Base-by-base conservation (phyloP, 2,329 filamentous ascomycete genomes). In the Xylariaceae sp. region DNA sequence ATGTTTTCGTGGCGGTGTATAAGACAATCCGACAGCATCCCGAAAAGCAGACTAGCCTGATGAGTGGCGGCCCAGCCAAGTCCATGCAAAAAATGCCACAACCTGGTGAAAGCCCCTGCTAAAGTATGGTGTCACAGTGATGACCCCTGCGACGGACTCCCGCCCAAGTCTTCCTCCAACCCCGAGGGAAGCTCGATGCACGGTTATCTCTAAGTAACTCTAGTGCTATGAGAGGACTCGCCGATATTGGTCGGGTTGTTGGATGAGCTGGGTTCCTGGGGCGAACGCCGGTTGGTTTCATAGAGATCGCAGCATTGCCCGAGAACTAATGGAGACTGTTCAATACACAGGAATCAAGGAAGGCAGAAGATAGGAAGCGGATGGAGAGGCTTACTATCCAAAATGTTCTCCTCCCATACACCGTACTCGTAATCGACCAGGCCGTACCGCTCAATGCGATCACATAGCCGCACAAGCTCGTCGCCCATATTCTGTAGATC, bases 341-440 rank as follows among this genome's bases (percentile, higher is more conserved):
- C 61, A 65, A 63, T 64, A 61, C 48, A 55, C 30, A 45, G 13
- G n/a, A 51, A 34, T 35, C 23, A 17, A 10, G 17, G 51, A 35
- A 15, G 4, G 17, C 4, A 15, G n/a, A 37, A 42, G 47, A 17
- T 10, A 13, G 10, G 23, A 15, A 2, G 0, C 11, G 13, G 52
- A 1, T 13, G 17, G 42, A 37, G 54, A 52, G 23, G 81, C 89
- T 75, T 79, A 96, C 92, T 82, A 60, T 84, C 83, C 67, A 94
- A 84, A 67, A 97, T 97, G 70, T 90, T 86, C 71, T 97, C 92
- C 75, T 97, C 94, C 84, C 91, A 95, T 30, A 97, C 90, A 7
- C 94, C 94, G 77, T 96, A 95, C 70, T 97, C 89, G 73, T 97
- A 99, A 76, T 99, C 94, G 9, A 99, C 91, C 52, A 99, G 78